These are phyloP conservation scores for Somion occarium DNA, from an alignment of 1,284 basidiomycete genomes.

Conservation along the genomic window DNA sequence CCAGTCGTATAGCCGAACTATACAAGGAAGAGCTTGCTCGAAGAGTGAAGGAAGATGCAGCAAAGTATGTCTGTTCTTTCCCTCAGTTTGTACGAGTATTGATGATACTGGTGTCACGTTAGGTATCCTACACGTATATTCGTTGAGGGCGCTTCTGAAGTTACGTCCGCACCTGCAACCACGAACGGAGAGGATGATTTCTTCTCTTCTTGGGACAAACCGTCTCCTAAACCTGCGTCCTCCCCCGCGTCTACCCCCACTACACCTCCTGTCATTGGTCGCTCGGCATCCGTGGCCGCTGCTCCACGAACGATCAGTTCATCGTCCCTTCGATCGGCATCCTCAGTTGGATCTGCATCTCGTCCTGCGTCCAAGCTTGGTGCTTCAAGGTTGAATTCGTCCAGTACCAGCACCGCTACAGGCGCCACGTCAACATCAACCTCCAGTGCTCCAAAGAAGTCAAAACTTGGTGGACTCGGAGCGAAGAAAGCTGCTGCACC, in stretches of 20 bases:
- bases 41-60: constrained; percentile 78
- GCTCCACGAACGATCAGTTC: constrained; percentile 66
- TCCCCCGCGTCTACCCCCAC: constrained; percentile 42
- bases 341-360: constrained; percentile 32
- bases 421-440: constrained; percentile 17
- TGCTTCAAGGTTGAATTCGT: constrained; percentile 52
- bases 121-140: constrained; percentile 76
- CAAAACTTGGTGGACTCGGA: constrained; percentile 80
- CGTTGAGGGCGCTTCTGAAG: constrained; percentile 70
- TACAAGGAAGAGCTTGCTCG: constrained; percentile 92
- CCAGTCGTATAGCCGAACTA: constrained; percentile 74
- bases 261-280: constrained; percentile 56
- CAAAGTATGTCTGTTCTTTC: constrained; percentile 41
- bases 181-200: constrained; percentile 81
- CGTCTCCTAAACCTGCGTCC: constrained; percentile 48
- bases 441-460: constrained; percentile 32
- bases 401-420: constrained; percentile 28
- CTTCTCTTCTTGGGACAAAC: constrained; percentile 95
- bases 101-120: not conserved
- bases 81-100: not conserved
- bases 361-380: constrained; percentile 41
- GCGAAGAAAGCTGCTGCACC: constrained; percentile 77
- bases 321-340: constrained; percentile 43
- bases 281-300: constrained; percentile 34
- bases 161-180: constrained; percentile 30